Conservation (phyloP, 495 filamentous ascomycete species). For the Lophiostoma macrostomum region DNA sequence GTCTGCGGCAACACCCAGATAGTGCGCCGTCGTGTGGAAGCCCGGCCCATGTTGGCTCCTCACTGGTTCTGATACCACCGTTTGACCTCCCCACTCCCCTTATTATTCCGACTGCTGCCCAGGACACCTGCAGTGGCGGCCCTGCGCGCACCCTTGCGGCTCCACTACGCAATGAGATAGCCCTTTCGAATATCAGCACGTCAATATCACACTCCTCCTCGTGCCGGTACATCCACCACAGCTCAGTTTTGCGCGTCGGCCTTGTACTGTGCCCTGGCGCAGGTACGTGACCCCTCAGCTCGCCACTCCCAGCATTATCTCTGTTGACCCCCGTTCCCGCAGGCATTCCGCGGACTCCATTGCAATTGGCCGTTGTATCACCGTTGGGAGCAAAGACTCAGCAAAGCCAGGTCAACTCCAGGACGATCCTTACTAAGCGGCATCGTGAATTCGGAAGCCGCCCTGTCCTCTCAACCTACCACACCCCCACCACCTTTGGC, state of each 20-base stretch:
- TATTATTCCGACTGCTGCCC: constrained; percentile 4
- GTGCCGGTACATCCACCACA: background rate
- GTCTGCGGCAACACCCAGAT: background rate
- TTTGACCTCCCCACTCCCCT: background rate
- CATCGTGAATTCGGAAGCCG: constrained; percentile 17
- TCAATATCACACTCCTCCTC: constrained; percentile 13
- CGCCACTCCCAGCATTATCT: no score
- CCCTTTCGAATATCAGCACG: constrained; percentile 9
- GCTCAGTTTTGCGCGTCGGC: background rate
- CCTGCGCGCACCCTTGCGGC: constrained; percentile 1
- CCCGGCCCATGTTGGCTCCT: constrained; percentile 13
- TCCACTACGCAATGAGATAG: constrained; percentile 10
- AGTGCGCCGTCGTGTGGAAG: constrained; percentile 12
- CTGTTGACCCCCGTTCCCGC: no score
- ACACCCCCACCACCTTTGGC: no score
- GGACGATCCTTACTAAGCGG: constrained; percentile 10
- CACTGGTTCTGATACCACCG: constrained; percentile 10
- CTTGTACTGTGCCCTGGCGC: no score
- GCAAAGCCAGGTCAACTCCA: constrained; percentile 6
- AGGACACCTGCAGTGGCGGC: constrained; percentile 1
- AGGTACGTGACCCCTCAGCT: no score
- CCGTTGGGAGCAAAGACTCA: no score
- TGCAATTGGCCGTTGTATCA: no score
- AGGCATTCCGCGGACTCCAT: no score
- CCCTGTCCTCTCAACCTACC: no score